Percentiles rank a stretch among this genome's conserved stretches.
These are phyloP conservation scores for Ananas comosus DNA, from an alignment of 176 grass and related monocot genomes.

Conservation along the genomic window DNA sequence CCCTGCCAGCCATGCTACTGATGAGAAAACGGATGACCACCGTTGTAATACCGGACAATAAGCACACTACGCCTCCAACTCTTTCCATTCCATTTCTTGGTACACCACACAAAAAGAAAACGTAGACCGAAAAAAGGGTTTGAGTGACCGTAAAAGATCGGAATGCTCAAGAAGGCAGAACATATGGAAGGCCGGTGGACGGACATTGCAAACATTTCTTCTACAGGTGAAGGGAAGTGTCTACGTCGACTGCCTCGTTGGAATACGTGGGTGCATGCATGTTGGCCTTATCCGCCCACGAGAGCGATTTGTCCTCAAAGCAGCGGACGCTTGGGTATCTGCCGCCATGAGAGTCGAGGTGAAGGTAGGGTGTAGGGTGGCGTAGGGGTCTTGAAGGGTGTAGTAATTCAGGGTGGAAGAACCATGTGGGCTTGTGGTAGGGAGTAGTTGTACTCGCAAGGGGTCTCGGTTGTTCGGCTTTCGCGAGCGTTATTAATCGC, in stretches of 20 bases:
- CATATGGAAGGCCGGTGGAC: slow-evolving; percentile 20
- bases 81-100: slow-evolving; percentile 16
- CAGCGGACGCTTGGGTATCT: slow-evolving; percentile 34
- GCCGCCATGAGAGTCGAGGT: slow-evolving; percentile 6
- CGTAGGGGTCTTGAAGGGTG: slow-evolving; percentile 42
- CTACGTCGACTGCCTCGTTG: slow-evolving; percentile 40
- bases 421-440: slow-evolving; percentile 33
- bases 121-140: slow-evolving; percentile 9
- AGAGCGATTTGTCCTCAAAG: slow-evolving; percentile 11
- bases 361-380: slow-evolving; percentile 24
- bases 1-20: not conserved
- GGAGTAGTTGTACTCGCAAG: not conserved
- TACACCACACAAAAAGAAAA: slow-evolving; percentile 24
- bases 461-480: not conserved
- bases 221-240: slow-evolving; percentile 80
- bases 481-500: slow-evolving; percentile 7
- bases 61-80: slow-evolving; percentile 34
- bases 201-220: slow-evolving; percentile 21
- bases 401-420: slow-evolving; percentile 59
- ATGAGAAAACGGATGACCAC: slow-evolving; percentile 25
- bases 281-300: slow-evolving; percentile 26
- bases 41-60: slow-evolving; percentile 48
- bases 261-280: slow-evolving; percentile 10
- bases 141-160: slow-evolving; percentile 15
- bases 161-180: slow-evolving; percentile 15